Evolutionary conservation across 1,284 basidiomycete species (phyloP).

Genomic region (Naganishia sp.): DNA sequence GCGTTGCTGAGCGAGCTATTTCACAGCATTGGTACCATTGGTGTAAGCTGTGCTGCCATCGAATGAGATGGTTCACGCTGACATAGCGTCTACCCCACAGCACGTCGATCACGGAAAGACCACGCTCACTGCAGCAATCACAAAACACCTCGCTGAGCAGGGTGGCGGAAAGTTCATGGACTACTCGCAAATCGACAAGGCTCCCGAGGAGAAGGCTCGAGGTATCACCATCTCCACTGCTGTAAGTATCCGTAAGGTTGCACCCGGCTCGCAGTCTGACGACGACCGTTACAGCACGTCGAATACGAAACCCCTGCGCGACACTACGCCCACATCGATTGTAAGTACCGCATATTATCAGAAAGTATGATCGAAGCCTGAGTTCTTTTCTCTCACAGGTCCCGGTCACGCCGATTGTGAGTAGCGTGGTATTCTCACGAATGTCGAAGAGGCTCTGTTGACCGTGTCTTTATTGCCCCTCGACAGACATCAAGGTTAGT

Average conservation of each 20-base stretch:
- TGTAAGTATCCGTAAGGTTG: conserved; percentile 36
- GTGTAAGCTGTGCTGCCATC: conserved; percentile 45
- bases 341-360: conserved; percentile 49
- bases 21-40: conserved; percentile 81
- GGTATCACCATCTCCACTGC: conserved; percentile 90
- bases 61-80: background rate
- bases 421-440: conserved; percentile 40
- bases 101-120: conserved; percentile 96
- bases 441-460: conserved; percentile 17
- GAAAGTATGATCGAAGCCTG: background rate
- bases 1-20: background rate
- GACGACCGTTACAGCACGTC: conserved; percentile 73
- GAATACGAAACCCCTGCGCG: conserved; percentile 92
- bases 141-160: conserved; percentile 85
- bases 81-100: conserved; percentile 32
- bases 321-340: conserved; percentile 99
- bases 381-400: conserved; percentile 14
- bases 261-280: background rate
- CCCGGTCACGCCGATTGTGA: conserved; percentile 81
- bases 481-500: conserved; percentile 34
- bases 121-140: conserved; percentile 97
- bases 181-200: conserved; percentile 98
- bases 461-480: background rate
- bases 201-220: conserved; percentile 99
- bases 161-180: conserved; percentile 90